phyloP scores from a whole-genome alignment of 176 grass and related monocot genomes.

The Aegilops sharonensis region DNA sequence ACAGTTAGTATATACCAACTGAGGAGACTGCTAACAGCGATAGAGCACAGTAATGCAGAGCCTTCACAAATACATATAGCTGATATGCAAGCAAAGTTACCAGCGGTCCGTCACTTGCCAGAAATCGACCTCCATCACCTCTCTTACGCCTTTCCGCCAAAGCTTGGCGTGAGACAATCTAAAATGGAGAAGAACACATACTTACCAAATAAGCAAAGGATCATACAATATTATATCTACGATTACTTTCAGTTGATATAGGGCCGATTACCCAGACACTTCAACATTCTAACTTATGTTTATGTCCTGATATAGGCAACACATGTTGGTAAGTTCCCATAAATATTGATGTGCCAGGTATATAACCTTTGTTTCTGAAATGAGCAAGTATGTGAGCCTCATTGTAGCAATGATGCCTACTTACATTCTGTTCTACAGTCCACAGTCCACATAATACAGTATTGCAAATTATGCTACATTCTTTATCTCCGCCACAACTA shows the following conservation, averaged over 20 bases:
- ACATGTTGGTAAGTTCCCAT: background rate
- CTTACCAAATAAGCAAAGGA: slow-evolving; percentile 14
- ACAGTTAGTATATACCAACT: background rate
- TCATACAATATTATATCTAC: background rate
- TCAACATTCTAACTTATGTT: slow-evolving; percentile 3
- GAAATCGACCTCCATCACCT: slow-evolving; percentile 72
- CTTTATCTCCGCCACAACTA: background rate
- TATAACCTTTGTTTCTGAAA: background rate
- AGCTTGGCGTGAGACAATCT: slow-evolving; percentile 73
- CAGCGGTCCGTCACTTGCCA: slow-evolving; percentile 41
- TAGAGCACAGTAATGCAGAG: background rate
- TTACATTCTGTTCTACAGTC: background rate
- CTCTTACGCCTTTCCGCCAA: slow-evolving; percentile 63
- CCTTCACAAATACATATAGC: slow-evolving; percentile 17
- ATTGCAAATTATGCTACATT: background rate
- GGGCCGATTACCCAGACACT: background rate
- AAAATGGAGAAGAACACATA: slow-evolving; percentile 31
- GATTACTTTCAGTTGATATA: background rate
- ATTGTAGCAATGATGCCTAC: background rate
- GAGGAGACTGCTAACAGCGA: background rate
- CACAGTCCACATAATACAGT: background rate
- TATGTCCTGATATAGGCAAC: background rate
- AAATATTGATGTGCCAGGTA: background rate
- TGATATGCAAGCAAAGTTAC: slow-evolving; percentile 35
- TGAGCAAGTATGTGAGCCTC: background rate